Base-by-base conservation (phyloP, 2,329 filamentous ascomycete species). In the Fusarium acutatum region DNA sequence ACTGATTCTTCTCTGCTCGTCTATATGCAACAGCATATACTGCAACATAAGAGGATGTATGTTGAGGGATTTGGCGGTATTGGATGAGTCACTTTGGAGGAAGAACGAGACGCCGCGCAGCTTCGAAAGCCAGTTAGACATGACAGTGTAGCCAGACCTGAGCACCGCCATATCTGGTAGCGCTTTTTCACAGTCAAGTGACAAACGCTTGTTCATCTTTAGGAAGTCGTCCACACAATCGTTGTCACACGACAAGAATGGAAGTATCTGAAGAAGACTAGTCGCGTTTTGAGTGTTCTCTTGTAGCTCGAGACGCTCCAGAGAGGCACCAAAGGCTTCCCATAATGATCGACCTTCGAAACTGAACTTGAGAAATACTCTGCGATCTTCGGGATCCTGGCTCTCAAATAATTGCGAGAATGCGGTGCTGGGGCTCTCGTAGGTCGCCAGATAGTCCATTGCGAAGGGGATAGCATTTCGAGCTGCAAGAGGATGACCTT, bases 401-500 rank as follows among this genome's bases (percentile, higher is more conserved):
- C 17, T 52, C 3, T 20, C 7, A 4, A 52, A 35, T 1, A 52
- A 12, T 3, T 52, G 1, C 4, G 13, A 9, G 8, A 52, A 52
- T 3, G n/a, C 32, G 11, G 7, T 1, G 2, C 7, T 15, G 7
- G 47, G 47, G 4, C 8, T 35, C 1, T 52, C 47, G 1, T 26
- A 26, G 7, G 47, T 35, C 1, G n/a, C 5, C 0, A 52, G n/a
- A 20, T 26, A 1, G 0, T 26, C n/a, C 8, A 20, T 26, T 7
- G 3, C 3, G 3, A 52, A 52, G 0, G 49, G n/a, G 4, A 52
- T 26, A 1, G 12, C 32, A 28, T 52, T 52, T 14, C 32, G 17
- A 11, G 49, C 49, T 15, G 49, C 49, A 7, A 52, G 49, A 7
- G 49, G 49, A 22, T 52, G 49, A 0, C 32, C 49, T 12, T 22